These are phyloP conservation scores for Hondaea fermentalgiana DNA, from an alignment of 108 stramenopile species.

Conservation along the genomic window DNA sequence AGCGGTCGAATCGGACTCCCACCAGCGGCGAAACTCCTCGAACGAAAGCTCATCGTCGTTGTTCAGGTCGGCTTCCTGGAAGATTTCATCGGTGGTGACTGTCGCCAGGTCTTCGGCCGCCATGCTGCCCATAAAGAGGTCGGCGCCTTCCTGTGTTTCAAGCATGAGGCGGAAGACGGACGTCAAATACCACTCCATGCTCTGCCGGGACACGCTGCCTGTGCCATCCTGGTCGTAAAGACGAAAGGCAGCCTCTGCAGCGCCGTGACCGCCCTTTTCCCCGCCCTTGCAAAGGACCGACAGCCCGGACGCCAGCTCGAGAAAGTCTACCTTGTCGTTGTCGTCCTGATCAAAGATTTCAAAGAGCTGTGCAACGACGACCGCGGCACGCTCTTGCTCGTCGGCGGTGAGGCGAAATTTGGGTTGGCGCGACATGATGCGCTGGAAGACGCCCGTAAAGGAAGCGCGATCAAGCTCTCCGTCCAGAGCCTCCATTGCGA, in stretches of 20 bases:
- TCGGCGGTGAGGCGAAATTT: background rate
- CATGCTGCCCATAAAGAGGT: background rate
- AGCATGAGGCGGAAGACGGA: slow-evolving; percentile 20
- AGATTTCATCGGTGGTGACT: background rate
- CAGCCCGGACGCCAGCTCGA: slow-evolving; percentile 20
- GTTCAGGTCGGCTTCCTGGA: slow-evolving; percentile 16
- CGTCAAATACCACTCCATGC: slow-evolving; percentile 10
- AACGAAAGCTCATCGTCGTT: background rate
- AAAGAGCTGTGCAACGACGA: background rate
- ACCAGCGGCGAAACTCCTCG: slow-evolving; percentile 21
- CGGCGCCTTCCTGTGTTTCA: background rate
- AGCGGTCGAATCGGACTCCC: background rate
- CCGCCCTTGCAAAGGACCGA: slow-evolving; percentile 27
- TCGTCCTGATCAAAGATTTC: background rate
- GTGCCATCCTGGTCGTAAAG: slow-evolving; percentile 21
- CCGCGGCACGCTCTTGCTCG: background rate
- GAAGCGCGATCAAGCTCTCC: background rate
- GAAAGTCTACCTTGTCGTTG: slow-evolving; percentile 18
- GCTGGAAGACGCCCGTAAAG: background rate
- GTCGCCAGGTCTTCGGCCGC: background rate
- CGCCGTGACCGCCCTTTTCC: slow-evolving; percentile 27
- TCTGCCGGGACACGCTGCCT: background rate
- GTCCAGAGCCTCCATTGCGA: background rate
- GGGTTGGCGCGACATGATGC: background rate
- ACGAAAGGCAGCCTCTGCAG: slow-evolving; percentile 27